Evolutionary conservation across 352 stramenopile genomes (phyloP).

Genomic region (Globisporangium cederbergense): DNA sequence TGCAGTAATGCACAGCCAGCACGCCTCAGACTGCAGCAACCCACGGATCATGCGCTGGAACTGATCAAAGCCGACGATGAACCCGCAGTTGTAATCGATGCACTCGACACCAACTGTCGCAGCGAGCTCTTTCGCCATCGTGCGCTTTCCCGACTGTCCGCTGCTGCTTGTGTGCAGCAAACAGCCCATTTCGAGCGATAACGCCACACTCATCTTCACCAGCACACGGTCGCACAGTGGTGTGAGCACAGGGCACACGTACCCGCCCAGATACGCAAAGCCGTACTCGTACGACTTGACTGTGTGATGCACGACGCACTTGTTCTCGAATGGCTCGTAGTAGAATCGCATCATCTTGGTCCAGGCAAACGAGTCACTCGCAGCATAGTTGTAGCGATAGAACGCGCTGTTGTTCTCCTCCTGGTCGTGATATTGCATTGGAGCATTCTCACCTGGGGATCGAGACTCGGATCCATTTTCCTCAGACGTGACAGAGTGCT

Average conservation of each 20-base stretch:
- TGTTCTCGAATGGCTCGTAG: constrained; percentile 56
- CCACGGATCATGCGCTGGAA: constrained; percentile 41
- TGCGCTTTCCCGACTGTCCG: constrained; percentile 36
- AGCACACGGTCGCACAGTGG: constrained; percentile 58
- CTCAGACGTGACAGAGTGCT: constrained; percentile 19
- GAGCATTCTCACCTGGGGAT: background rate
- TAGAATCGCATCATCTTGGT: constrained; percentile 60
- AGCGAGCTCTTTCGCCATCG: constrained; percentile 40
- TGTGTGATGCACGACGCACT: constrained; percentile 49
- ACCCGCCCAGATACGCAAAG: constrained; percentile 52
- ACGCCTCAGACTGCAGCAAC: constrained; percentile 32
- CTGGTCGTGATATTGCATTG: constrained; percentile 9
- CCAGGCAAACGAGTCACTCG: constrained; percentile 52
- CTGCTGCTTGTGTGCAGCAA: constrained; percentile 33
- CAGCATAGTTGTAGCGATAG: constrained; percentile 41
- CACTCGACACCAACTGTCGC: constrained; percentile 41
- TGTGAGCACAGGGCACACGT: constrained; percentile 41
- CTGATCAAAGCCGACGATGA: constrained; percentile 27
- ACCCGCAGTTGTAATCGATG: constrained; percentile 36
- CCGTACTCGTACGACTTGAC: constrained; percentile 65
- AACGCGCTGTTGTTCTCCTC: constrained; percentile 26
- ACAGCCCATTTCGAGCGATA: constrained; percentile 49
- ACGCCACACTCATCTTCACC: constrained; percentile 47
- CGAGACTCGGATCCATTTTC: background rate
- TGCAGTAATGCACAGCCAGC: constrained; percentile 42